Evolutionary conservation across 1,284 basidiomycete genomes (phyloP), one percentile per base, ranked within the genome.

Genomic region (Pseudozyma flocculosa): DNA sequence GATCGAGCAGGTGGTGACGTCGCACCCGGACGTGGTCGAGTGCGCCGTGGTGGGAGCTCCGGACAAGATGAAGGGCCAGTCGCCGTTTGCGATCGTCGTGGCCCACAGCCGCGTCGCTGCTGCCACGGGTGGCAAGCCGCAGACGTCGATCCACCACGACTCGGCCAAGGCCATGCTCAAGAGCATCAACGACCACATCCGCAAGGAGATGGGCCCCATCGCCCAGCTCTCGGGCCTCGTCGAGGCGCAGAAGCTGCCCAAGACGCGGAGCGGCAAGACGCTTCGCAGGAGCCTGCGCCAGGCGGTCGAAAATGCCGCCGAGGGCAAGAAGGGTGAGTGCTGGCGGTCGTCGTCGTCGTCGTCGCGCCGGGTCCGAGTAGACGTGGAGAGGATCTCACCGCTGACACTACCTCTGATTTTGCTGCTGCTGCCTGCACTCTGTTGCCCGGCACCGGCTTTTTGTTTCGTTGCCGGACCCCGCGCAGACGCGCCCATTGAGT

Each of bases 11-110:
- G 68, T 70, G 43, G 60, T 72, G 17, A 62, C 57, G 1, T 41
- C 38, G 1, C 67, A 72, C 26, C 50, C 56, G 10, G 59, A 62
- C 19, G 59, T 72, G 1, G 50, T 68, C 46, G 70, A 72, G 51
- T 70, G 72, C 58, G 78, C 76, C 15, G 73, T 76, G 9, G 70
- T 76, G 0, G 74, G 74, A 7, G 64, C 70, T 2, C 74, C 74
- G 2, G 74, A 76, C 43, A 59, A 67, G 26, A 55, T 70, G 30
- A 76, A 76, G n/a, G 74, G 75, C 1, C 70, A 73, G 38, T 63
- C 72, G 11, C 78, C 78, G 0, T 76, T 76, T 24, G 74, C 74
- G 5, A 50, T 74, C 13, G 59, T 73, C 14, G 70, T 66, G 1
- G 55, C 67, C 34, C 64, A 63, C 30, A 29, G 34, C 14, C 37